These are phyloP conservation scores for Ceratobasidium sp. DNA, from an alignment of 1,284 basidiomycete species.

Conservation along the genomic window DNA sequence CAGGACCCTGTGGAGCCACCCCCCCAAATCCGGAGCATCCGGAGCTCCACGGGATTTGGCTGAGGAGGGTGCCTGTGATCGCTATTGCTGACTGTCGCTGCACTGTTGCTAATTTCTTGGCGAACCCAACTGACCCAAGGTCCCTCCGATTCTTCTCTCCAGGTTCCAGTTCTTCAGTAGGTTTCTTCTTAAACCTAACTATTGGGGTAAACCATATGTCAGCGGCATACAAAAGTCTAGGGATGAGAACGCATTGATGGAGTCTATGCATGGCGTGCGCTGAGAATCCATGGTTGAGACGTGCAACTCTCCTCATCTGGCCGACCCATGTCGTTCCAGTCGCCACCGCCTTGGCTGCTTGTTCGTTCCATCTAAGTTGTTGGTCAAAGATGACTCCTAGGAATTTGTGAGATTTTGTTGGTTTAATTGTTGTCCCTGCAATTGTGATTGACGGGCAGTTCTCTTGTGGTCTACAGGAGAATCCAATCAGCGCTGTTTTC, in stretches of 20 bases:
- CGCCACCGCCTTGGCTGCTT: slow-evolving; percentile 13
- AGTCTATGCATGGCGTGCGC: slow-evolving; percentile 36
- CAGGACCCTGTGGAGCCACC: no score
- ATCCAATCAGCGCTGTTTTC: slow-evolving; percentile 38
- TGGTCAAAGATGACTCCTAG: slow-evolving; percentile 47
- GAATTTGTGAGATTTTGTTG: slow-evolving; percentile 25
- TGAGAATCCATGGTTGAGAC: slow-evolving; percentile 44
- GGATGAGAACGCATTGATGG: slow-evolving; percentile 34
- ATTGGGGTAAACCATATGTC: slow-evolving; percentile 39
- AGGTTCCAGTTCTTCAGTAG: slow-evolving; percentile 5
- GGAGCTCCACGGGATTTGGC: no score
- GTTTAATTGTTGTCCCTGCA: slow-evolving; percentile 6
- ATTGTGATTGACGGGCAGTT: slow-evolving; percentile 12
- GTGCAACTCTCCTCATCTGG: slow-evolving; percentile 38
- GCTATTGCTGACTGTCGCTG: slow-evolving; percentile 36
- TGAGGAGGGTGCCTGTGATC: slow-evolving; percentile 45
- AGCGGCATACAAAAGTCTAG: slow-evolving; percentile 42
- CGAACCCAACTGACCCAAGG: background rate
- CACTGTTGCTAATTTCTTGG: slow-evolving; percentile 19
- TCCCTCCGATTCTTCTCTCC: slow-evolving; percentile 2
- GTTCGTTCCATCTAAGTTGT: slow-evolving; percentile 44
- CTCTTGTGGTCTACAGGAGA: slow-evolving; percentile 1
- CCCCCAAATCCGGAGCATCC: no score
- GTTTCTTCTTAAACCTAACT: background rate
- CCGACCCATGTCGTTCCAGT: slow-evolving; percentile 26